Base-by-base conservation (phyloP, 495 filamentous ascomycete genomes). In the Neurospora cerealis region DNA sequence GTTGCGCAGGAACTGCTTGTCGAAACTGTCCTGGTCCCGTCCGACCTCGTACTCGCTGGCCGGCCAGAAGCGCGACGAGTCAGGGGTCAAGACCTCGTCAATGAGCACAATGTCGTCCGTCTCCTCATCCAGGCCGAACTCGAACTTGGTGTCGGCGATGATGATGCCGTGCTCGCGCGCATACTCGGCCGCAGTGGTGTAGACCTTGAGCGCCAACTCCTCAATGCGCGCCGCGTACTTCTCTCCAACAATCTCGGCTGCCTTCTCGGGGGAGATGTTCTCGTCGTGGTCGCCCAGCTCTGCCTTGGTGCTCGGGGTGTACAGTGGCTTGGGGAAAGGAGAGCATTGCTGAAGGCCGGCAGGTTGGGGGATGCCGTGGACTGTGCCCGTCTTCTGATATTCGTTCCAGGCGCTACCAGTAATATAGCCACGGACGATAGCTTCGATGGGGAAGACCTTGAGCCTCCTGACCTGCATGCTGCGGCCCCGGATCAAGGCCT, bases 351-450 rank as follows among this genome's bases (percentile, higher is more conserved):
- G 78, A 73, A 97, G 81, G 0, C 92, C 93, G 11, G 85, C 83
- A 6, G 89, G 84, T 60, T 96, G 83, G 28, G 85, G 81, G 62
- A 94, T 91, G 6, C 92, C 93, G 79, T 97, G 92, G 32, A 98
- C 91, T 1, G 95, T 97, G 54, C 92, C 92, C 39, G 83, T 83
- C 71, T 87, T 86, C 78, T 89, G 82, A 75, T 87, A 88, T 81
- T 97, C 94, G 39, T 84, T 86, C 96, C 96, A 99, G 5, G 94
- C 94, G 72, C 91, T 93, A 15, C 96, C 96, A 7, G 95, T 97
- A 81, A 99, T 91, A 82, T 98, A 98, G 72, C 96, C 95, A 38
- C 95, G 91, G 3, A 97, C 94, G 70, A 86, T 86, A 21, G 92
- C 93, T 83, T 98, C 96, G 74, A 98, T 87, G n/a, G 93, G 93